A percentile compares a stretch with the other conserved stretches of the same genome.
These are phyloP conservation scores for Zasmidium angulare DNA, from an alignment of 2,329 filamentous ascomycete genomes.

Conservation along the genomic window DNA sequence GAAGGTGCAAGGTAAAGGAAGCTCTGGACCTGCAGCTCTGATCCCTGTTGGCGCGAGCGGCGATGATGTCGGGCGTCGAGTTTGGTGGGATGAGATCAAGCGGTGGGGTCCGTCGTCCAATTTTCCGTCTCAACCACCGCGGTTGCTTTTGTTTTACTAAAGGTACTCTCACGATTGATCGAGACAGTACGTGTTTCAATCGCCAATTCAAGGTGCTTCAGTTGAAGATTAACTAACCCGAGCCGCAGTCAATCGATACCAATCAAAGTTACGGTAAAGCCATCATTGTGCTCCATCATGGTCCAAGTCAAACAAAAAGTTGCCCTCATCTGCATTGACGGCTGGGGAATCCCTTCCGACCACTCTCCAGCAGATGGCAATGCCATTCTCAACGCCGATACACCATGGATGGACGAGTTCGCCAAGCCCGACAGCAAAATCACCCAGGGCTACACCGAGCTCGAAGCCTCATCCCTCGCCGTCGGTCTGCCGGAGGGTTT, in stretches of 20 bases:
- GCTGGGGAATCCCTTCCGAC: constrained; percentile 86
- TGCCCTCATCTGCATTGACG: constrained; percentile 92
- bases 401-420: constrained; percentile 92
- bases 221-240: background rate
- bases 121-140: background rate
- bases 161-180: background rate
- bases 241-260: background rate
- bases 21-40: background rate
- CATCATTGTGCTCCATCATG: constrained; percentile 46
- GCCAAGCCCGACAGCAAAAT: constrained; percentile 64
- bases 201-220: background rate
- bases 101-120: background rate
- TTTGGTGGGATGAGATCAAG: no score
- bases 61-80: background rate
- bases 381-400: constrained; percentile 90
- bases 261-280: constrained; percentile 1
- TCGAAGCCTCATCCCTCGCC: constrained; percentile 93
- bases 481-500: constrained; percentile 94
- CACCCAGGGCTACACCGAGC: constrained; percentile 80
- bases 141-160: background rate
- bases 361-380: constrained; percentile 76
- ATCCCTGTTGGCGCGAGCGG: background rate
- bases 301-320: constrained; percentile 67
- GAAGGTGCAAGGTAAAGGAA: background rate
- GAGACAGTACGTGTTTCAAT: background rate